phyloP scores from a whole-genome alignment of 1,284 basidiomycete genomes.

The Leccinum solheimii region DNA sequence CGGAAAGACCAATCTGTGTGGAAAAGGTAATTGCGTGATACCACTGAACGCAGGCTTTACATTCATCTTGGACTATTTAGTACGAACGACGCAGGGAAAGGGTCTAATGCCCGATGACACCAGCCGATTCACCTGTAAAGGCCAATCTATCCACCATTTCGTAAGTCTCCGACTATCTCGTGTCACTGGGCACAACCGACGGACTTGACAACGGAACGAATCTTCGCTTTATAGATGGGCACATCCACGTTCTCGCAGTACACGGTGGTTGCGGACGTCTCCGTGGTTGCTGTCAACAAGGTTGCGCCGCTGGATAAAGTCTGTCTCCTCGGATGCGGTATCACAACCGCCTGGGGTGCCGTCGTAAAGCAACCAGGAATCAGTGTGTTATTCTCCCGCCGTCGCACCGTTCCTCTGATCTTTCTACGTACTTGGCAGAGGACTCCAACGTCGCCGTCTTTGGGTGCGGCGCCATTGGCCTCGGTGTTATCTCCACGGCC shows the following conservation, averaged over 20 bases:
- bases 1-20: slow-evolving; percentile 97
- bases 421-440: slow-evolving; percentile 45
- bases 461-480: slow-evolving; percentile 94
- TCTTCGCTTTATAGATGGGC: slow-evolving; percentile 73
- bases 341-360: slow-evolving; percentile 96
- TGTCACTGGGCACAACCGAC: not conserved
- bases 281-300: slow-evolving; percentile 88
- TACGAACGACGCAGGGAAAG: slow-evolving; percentile 92
- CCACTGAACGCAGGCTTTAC: slow-evolving; percentile 4
- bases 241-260: slow-evolving; percentile 99
- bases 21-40: slow-evolving; percentile 57
- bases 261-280: slow-evolving; percentile 97
- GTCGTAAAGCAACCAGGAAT: slow-evolving; percentile 81
- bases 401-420: not conserved
- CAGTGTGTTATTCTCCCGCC: slow-evolving; percentile 46
- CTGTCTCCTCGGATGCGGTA: slow-evolving; percentile 93
- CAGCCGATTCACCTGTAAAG: slow-evolving; percentile 90
- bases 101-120: slow-evolving; percentile 95
- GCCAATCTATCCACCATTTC: slow-evolving; percentile 89
- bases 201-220: not conserved
- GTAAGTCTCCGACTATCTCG: slow-evolving; percentile 46
- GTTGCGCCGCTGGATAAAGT: slow-evolving; percentile 91
- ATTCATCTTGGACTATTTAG: slow-evolving; percentile 39
- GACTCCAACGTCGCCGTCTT: slow-evolving; percentile 91
- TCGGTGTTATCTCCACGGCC: slow-evolving; percentile 89